Conservation (phyloP, 2,329 filamentous ascomycete genomes). For the Xylaria hypoxylon region DNA sequence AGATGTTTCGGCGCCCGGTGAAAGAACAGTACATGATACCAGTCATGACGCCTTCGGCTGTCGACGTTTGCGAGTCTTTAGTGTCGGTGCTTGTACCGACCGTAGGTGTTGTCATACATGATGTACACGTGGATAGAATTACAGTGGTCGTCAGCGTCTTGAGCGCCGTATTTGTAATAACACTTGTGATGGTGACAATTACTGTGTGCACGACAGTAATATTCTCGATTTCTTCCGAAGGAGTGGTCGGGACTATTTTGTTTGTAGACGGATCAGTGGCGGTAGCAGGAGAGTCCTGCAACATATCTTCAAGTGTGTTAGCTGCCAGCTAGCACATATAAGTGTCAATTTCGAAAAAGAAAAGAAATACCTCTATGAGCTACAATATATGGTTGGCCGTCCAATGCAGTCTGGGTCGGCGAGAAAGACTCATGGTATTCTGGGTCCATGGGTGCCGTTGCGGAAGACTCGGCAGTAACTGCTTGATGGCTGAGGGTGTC, state of each 20-base stretch:
- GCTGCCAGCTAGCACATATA: background rate
- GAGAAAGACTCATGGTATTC: constrained; percentile 1
- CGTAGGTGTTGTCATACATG: background rate
- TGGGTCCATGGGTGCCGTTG: constrained; percentile 12
- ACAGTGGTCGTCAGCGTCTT: constrained; percentile 31
- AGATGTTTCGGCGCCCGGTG: constrained; percentile 35
- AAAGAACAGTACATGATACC: constrained; percentile 42
- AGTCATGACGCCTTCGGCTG: constrained; percentile 28
- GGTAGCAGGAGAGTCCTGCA: background rate
- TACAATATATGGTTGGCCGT: background rate
- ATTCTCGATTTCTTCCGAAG: background rate
- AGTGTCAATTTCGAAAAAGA: background rate
- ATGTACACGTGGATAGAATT: constrained; percentile 26
- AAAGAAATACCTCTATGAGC: constrained; percentile 6
- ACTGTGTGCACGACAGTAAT: constrained; percentile 31
- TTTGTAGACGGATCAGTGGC: constrained; percentile 3
- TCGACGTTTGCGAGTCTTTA: background rate
- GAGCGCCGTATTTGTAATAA: constrained; percentile 30
- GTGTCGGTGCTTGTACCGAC: background rate
- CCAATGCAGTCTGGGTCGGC: background rate
- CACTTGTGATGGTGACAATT: constrained; percentile 30
- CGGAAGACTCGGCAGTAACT: background rate
- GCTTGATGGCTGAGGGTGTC: constrained; percentile 34
- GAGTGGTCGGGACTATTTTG: background rate
- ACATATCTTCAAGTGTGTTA: constrained; percentile 14